Evolutionary conservation across 2,329 filamentous ascomycete genomes (phyloP).

Genomic region (Pseudocercospora pini-densiflorae): DNA sequence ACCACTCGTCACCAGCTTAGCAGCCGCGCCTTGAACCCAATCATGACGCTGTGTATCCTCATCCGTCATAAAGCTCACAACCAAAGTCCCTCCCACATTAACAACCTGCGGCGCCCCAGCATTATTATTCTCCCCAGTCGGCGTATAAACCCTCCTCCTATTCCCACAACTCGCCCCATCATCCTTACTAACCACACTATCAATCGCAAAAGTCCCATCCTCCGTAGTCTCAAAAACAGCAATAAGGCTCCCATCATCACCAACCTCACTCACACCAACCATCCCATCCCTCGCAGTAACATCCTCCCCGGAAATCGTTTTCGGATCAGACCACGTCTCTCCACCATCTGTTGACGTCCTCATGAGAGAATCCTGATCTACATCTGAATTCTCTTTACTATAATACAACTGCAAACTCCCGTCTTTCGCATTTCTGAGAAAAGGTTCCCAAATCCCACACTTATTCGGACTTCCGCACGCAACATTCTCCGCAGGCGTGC

Average conservation of each 20-base stretch:
- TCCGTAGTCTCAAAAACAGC: conserved; percentile 51
- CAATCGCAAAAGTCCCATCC: conserved; percentile 42
- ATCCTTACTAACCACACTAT: conserved; percentile 45
- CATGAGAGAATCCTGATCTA: conserved; percentile 51
- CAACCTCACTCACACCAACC: conserved; percentile 46
- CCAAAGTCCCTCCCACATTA: conserved; percentile 49
- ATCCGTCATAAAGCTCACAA: conserved; percentile 53
- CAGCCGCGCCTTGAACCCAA: conserved; percentile 27
- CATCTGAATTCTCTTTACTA: conserved; percentile 45
- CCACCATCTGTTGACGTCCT: conserved; percentile 48
- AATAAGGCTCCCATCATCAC: conserved; percentile 38
- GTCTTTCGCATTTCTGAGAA: conserved; percentile 46
- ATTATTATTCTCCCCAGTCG: conserved; percentile 37
- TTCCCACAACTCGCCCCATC: conserved; percentile 50
- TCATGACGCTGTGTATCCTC: conserved; percentile 41
- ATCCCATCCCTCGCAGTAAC: conserved; percentile 50
- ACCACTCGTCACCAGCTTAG: conserved; percentile 36
- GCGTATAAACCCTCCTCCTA: conserved; percentile 45
- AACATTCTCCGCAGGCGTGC: conserved; percentile 9
- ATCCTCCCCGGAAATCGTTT: conserved; percentile 44
- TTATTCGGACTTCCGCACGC: conserved; percentile 30
- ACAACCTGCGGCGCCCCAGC: conserved; percentile 51
- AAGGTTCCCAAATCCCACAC: conserved; percentile 53
- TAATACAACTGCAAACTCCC: conserved; percentile 51
- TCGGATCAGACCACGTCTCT: conserved; percentile 42